phyloP scores from a whole-genome alignment of 2,329 filamentous ascomycete genomes.

The Arthroderma uncinatum region DNA sequence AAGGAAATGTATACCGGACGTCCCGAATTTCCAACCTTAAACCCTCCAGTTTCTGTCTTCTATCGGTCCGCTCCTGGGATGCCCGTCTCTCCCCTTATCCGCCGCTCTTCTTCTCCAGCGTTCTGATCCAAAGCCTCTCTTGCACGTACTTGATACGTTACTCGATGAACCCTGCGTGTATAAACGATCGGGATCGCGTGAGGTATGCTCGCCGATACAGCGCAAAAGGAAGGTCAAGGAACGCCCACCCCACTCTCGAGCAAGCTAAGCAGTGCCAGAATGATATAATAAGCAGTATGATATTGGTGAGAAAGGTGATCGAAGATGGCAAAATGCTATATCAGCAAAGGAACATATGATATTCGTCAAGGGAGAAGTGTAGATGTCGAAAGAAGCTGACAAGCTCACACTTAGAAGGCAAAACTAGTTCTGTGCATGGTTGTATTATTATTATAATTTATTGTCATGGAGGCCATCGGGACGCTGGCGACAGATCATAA shows the following conservation, averaged over 20 bases:
- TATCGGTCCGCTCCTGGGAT: neutral
- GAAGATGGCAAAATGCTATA: constrained; percentile 4
- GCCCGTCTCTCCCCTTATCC: neutral
- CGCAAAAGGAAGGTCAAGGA: neutral
- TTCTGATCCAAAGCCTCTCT: neutral
- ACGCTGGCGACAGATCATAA: constrained; percentile 7
- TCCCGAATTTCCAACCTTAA: neutral
- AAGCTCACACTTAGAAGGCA: constrained; percentile 7
- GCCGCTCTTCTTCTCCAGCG: neutral
- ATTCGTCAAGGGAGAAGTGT: constrained; percentile 4
- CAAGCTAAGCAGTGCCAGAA: neutral
- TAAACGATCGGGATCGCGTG: constrained; percentile 3
- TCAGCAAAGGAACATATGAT: constrained; percentile 1
- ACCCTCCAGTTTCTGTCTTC: neutral
- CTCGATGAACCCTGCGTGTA: neutral
- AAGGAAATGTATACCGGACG: neutral
- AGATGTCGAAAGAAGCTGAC: constrained; percentile 7
- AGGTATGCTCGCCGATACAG: neutral
- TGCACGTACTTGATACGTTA: neutral
- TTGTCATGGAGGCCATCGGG: constrained; percentile 7
- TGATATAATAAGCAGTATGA: constrained; percentile 6
- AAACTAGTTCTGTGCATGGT: constrained; percentile 10
- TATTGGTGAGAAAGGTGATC: neutral
- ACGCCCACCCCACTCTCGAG: constrained; percentile 1
- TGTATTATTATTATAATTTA: constrained; percentile 14